Conservation (phyloP, 148 eudicot genomes). For the Cornus controversa region DNA sequence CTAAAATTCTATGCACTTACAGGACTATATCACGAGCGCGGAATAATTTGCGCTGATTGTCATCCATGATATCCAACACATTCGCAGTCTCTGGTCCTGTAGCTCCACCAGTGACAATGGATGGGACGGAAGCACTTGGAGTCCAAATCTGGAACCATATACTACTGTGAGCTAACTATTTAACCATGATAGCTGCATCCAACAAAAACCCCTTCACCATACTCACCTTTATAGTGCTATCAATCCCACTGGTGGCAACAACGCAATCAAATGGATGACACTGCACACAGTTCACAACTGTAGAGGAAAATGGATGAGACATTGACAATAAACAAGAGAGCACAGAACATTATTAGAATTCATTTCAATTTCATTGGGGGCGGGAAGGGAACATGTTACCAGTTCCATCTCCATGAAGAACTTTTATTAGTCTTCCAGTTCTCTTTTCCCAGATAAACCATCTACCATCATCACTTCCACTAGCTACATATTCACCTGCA, state of each 20-base stretch:
- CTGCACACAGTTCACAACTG: slow-evolving; percentile 97
- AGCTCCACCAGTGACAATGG: slow-evolving; percentile 65
- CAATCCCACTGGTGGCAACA: slow-evolving; percentile 96
- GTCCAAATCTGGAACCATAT: slow-evolving; percentile 73
- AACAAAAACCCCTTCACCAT: slow-evolving; percentile 5
- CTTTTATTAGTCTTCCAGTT: slow-evolving; percentile 81
- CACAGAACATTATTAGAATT: too few species aligned
- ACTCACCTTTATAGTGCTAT: slow-evolving; percentile 84
- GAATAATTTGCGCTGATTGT: slow-evolving; percentile 69
- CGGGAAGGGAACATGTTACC: slow-evolving; percentile 41
- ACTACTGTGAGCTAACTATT: slow-evolving; percentile 2
- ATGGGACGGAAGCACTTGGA: slow-evolving; percentile 69
- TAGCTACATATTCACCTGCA: slow-evolving; percentile 90
- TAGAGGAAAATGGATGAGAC: slow-evolving; percentile 9
- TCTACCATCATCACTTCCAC: slow-evolving; percentile 98
- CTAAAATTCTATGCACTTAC: slow-evolving; percentile 41
- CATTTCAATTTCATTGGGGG: neutral
- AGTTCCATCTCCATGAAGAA: slow-evolving; percentile 88
- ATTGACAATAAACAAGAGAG: slow-evolving; percentile 7
- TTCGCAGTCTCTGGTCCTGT: slow-evolving; percentile 64
- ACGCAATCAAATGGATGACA: slow-evolving; percentile 90
- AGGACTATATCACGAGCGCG: slow-evolving; percentile 71
- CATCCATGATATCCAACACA: slow-evolving; percentile 77
- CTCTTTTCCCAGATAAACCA: slow-evolving; percentile 99
- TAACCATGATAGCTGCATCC: neutral